These are phyloP conservation scores for Anthracocystis panici-leucophaei DNA, from an alignment of 1,284 basidiomycete genomes.

Conservation along the genomic window DNA sequence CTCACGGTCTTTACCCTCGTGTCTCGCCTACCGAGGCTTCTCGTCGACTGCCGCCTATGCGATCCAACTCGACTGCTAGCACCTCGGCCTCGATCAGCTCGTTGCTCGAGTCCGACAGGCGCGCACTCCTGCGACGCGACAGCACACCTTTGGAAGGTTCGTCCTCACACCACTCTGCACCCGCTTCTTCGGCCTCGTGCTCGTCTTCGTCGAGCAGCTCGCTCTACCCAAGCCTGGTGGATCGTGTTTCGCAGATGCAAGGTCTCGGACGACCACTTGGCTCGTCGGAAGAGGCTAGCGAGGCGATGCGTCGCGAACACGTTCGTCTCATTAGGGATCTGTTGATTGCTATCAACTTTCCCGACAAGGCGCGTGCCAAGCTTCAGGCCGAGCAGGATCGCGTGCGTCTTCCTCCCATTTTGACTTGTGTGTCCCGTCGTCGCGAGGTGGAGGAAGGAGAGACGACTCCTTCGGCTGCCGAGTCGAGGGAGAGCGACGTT, in stretches of 20 bases:
- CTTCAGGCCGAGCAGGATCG: conserved; percentile 15
- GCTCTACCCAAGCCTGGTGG: conserved; percentile 51
- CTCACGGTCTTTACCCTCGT: conserved; percentile 50
- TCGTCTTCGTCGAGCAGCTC: conserved; percentile 23
- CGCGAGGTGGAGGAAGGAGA: conserved; percentile 26
- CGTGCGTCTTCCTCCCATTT: conserved; percentile 39
- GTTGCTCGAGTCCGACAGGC: conserved; percentile 30
- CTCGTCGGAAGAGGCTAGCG: conserved; percentile 13
- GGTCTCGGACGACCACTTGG: conserved; percentile 37
- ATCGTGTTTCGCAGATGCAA: conserved; percentile 43
- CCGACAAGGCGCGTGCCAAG: conserved; percentile 35
- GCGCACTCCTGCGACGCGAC: conserved; percentile 22
- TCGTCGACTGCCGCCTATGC: conserved; percentile 38
- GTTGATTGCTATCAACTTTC: conserved; percentile 61
- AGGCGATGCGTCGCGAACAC: conserved; percentile 43
- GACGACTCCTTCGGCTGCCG: conserved; percentile 21
- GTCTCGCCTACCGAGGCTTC: conserved; percentile 35
- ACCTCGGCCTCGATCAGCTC: conserved; percentile 45
- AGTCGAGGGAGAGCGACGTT: conserved; percentile 3
- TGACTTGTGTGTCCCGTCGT: conserved; percentile 11
- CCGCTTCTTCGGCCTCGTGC: conserved; percentile 17
- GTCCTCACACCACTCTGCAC: conserved; percentile 22
- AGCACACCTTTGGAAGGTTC: conserved; percentile 13
- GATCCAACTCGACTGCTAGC: conserved; percentile 32
- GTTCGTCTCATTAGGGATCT: conserved; percentile 55